Conservation (phyloP, 1,284 basidiomycete species). For the Cutaneotrichosporon curvatum region DNA sequence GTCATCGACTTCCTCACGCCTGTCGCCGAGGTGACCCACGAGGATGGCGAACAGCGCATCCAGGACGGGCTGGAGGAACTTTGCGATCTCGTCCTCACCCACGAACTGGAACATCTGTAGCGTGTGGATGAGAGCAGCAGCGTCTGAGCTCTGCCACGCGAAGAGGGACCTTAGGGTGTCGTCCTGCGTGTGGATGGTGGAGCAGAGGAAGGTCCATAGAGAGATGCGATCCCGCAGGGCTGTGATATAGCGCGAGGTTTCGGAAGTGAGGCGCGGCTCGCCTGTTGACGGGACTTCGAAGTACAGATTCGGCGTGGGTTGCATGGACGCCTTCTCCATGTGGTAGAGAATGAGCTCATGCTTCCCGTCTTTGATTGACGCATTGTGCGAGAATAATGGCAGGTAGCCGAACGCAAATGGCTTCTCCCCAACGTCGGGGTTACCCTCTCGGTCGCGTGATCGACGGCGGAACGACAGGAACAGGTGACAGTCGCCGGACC, state of each 20-base stretch:
- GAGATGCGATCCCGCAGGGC: slow-evolving; percentile 70
- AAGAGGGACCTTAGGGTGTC: slow-evolving; percentile 73
- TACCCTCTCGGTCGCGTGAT: slow-evolving; percentile 53
- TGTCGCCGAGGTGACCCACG: slow-evolving; percentile 63
- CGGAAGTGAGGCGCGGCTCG: slow-evolving; percentile 55
- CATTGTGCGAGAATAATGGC: slow-evolving; percentile 70
- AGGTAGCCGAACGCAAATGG: slow-evolving; percentile 91
- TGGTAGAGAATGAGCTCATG: slow-evolving; percentile 77
- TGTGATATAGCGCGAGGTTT: slow-evolving; percentile 59
- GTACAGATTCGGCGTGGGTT: slow-evolving; percentile 62
- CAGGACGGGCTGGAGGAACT: slow-evolving; percentile 86
- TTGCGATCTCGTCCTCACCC: slow-evolving; percentile 86
- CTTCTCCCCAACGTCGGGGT: slow-evolving; percentile 54
- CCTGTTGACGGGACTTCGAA: slow-evolving; percentile 59
- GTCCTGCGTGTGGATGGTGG: slow-evolving; percentile 89
- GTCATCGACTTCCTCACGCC: slow-evolving; percentile 65
- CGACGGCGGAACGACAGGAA: slow-evolving; percentile 77
- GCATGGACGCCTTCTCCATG: slow-evolving; percentile 58
- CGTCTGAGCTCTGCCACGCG: slow-evolving; percentile 67
- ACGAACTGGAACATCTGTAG: slow-evolving; percentile 86
- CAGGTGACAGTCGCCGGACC: slow-evolving; percentile 72
- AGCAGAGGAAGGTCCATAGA: slow-evolving; percentile 83
- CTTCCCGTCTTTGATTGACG: slow-evolving; percentile 85
- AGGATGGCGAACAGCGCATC: slow-evolving; percentile 89
- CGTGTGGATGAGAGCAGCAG: slow-evolving; percentile 61